Conservation (phyloP, 208 protist species). For the Trypanosoma caninum region DNA sequence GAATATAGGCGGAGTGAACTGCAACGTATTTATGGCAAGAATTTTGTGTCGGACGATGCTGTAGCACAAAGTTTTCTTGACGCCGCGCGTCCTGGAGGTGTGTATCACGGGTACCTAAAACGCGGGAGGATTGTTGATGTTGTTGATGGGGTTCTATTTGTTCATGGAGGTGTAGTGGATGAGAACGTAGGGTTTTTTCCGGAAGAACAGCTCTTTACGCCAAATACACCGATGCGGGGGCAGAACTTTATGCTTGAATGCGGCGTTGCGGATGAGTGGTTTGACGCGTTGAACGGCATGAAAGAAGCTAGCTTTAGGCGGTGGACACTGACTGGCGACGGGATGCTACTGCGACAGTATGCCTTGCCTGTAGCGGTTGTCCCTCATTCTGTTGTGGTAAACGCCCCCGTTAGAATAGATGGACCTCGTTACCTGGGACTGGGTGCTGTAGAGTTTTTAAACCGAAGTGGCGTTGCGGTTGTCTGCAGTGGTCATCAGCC, state of each 20-base stretch:
- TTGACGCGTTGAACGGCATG: constrained; percentile 51
- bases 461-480: constrained; percentile 53
- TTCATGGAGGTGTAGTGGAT: constrained; percentile 73
- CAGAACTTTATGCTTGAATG: constrained; percentile 1
- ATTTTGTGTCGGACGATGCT: constrained; percentile 30
- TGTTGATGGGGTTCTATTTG: constrained; percentile 74
- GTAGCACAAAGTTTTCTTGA: constrained; percentile 72
- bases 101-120: constrained; percentile 75
- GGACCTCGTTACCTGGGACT: constrained; percentile 55
- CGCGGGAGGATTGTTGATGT: constrained; percentile 43
- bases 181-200: constrained; percentile 73
- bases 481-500: constrained; percentile 85
- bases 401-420: constrained; percentile 36
- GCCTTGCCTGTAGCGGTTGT: constrained; percentile 41
- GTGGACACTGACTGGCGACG: constrained; percentile 34
- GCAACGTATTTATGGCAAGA: constrained; percentile 9
- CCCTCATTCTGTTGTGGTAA: constrained; percentile 67
- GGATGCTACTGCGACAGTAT: constrained; percentile 57
- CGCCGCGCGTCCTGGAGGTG: constrained; percentile 49
- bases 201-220: constrained; percentile 12
- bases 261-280: constrained; percentile 42
- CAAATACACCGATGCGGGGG: neutral
- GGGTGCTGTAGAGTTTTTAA: constrained; percentile 56
- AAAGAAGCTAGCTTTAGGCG: constrained; percentile 41
- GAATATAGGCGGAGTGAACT: constrained; percentile 69